These are phyloP conservation scores for Lonicera japonica DNA, from an alignment of 129 eudicot genomes.

Conservation along the genomic window DNA sequence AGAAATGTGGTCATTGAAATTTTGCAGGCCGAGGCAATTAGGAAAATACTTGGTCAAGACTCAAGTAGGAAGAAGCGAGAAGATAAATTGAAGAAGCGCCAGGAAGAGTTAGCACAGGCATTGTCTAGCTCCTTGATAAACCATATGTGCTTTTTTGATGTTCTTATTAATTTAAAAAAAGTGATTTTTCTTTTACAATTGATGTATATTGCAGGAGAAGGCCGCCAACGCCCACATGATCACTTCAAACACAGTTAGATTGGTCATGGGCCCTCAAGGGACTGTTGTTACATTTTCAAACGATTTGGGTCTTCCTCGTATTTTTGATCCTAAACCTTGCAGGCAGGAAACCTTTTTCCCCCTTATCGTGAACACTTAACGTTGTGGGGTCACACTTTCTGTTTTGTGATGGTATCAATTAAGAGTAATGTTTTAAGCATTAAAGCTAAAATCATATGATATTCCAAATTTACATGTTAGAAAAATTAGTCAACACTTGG, in stretches of 20 bases:
- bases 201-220: constrained; percentile 48
- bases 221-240: constrained; percentile 58
- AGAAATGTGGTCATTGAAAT: constrained; percentile 5
- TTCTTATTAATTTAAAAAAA: no score
- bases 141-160: no score
- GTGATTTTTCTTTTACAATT: neutral
- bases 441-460: no score
- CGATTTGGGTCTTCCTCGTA: constrained; percentile 69
- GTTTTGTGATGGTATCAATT: no score
- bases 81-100: constrained; percentile 88
- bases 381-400: neutral
- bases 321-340: constrained; percentile 56
- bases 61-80: constrained; percentile 88
- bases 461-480: no score
- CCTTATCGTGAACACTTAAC: no score
- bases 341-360: constrained; percentile 25
- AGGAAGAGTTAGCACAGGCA: constrained; percentile 93
- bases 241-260: constrained; percentile 55
- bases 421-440: no score
- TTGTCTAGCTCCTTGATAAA: neutral
- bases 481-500: no score
- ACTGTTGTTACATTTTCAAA: constrained; percentile 74
- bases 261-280: constrained; percentile 72
- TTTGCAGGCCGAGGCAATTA: constrained; percentile 92
- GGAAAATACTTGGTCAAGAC: constrained; percentile 95